Percentiles rank a stretch among this genome's conserved stretches.
Conservation (phyloP, 1,284 basidiomycete species). For the Entoloma clypeatum region DNA sequence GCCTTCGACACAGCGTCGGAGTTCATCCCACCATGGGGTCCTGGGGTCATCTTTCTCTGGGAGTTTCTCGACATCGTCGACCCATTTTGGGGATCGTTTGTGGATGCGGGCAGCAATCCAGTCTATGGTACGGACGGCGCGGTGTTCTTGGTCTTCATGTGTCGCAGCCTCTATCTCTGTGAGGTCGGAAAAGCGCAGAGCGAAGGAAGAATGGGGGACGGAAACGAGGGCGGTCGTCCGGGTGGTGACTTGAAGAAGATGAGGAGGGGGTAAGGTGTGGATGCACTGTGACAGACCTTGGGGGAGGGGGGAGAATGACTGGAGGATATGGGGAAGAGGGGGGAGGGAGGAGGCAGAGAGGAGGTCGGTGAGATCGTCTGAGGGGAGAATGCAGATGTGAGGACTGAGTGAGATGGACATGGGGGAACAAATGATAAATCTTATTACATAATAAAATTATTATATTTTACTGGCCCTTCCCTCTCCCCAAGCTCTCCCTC, state of each 20-base stretch:
- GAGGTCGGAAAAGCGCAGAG: conserved; percentile 72
- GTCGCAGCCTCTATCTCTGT: conserved; percentile 63
- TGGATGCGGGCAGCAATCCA: conserved; percentile 73
- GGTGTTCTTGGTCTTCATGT: conserved; percentile 71
- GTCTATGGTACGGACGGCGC: conserved; percentile 71
- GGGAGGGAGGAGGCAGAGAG: conserved; percentile 58
- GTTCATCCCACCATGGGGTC: conserved; percentile 83
- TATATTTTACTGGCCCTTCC: no score
- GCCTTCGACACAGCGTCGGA: conserved; percentile 68
- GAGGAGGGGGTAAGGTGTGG: conserved; percentile 4
- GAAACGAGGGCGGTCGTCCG: conserved; percentile 68
- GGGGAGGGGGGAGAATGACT: conserved; percentile 79
- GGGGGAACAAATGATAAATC: conserved; percentile 35
- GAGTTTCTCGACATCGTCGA: conserved; percentile 49
- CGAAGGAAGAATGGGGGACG: conserved; percentile 66
- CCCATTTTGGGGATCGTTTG: conserved; percentile 60
- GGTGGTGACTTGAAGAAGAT: conserved; percentile 56
- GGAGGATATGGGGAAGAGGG: conserved; percentile 63
- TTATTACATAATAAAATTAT: no score
- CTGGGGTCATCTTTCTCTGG: conserved; percentile 39
- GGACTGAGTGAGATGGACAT: conserved; percentile 73
- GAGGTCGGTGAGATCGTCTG: conserved; percentile 62
- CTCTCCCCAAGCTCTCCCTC: not conserved
- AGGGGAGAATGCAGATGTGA: conserved; percentile 69
- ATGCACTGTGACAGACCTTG: conserved; percentile 47